Evolutionary conservation across 306 rosid species (phyloP).

Genomic region (Cercis canadensis): DNA sequence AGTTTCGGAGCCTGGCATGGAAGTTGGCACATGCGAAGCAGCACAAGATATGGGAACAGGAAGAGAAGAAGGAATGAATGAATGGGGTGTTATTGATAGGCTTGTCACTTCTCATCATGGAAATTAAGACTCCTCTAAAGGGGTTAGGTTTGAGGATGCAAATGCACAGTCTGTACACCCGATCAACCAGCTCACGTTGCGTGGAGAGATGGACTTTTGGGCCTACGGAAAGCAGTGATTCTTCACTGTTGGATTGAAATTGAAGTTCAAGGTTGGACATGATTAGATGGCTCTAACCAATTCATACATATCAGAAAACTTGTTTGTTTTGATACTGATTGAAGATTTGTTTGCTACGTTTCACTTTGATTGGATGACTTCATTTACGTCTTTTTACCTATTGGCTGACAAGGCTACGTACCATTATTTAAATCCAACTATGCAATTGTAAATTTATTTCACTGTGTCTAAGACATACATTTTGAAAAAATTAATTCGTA

Average conservation of each 20-base stretch:
- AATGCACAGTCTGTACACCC: slow-evolving; percentile 53
- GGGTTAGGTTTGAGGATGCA: slow-evolving; percentile 57
- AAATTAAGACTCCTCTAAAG: slow-evolving; percentile 66
- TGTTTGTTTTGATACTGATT: slow-evolving; percentile 22
- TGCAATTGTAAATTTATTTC: too few species aligned
- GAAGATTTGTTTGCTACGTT: slow-evolving; percentile 34
- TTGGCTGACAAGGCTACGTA: too few species aligned
- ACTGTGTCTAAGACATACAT: too few species aligned
- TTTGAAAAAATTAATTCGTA: too few species aligned
- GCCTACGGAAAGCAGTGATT: slow-evolving; percentile 66
- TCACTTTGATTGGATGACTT: slow-evolving; percentile 6
- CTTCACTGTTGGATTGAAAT: too few species aligned
- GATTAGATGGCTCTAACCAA: slow-evolving; percentile 27
- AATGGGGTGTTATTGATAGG: slow-evolving; percentile 89
- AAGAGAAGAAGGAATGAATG: slow-evolving; percentile 57
- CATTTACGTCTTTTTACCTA: slow-evolving; percentile 11
- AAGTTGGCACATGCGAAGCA: slow-evolving; percentile 56
- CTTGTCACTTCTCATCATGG: slow-evolving; percentile 67
- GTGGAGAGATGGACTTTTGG: slow-evolving; percentile 96
- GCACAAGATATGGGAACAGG: slow-evolving; percentile 45
- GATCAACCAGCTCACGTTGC: slow-evolving; percentile 67
- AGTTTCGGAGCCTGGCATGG: slow-evolving; percentile 56
- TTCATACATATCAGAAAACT: slow-evolving; percentile 8
- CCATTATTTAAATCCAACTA: too few species aligned
- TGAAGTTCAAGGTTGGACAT: slow-evolving; percentile 8